A percentile compares a stretch with the other conserved stretches of the same genome.
Evolutionary conservation across 805 yeast genomes (phyloP).

Genomic region (Candida ficus): DNA sequence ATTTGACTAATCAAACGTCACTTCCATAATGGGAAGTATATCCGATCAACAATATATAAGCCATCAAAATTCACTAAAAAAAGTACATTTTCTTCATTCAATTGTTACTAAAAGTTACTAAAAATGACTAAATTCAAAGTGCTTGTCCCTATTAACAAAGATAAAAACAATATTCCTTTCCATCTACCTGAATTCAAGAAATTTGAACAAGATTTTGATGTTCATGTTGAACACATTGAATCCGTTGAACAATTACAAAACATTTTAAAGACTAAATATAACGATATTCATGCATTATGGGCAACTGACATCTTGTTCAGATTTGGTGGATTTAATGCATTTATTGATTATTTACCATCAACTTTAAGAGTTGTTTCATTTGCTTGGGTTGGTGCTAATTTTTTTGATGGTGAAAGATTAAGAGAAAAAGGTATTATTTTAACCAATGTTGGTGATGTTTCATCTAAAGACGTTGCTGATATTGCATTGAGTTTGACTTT

Average conservation of each 20-base stretch:
- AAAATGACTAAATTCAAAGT: slow-evolving; percentile 17
- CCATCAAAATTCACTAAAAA: too few species aligned
- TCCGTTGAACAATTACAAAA: slow-evolving; percentile 35
- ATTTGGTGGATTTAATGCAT: slow-evolving; percentile 37
- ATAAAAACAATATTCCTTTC: slow-evolving; percentile 41
- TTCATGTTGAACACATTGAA: slow-evolving; percentile 36
- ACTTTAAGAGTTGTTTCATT: slow-evolving; percentile 44
- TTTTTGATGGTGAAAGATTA: slow-evolving; percentile 40
- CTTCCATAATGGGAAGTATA: too few species aligned
- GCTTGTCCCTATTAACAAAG: slow-evolving; percentile 11
- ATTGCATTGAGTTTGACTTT: slow-evolving; percentile 55
- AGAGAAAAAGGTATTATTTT: slow-evolving; percentile 43
- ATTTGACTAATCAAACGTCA: too few species aligned
- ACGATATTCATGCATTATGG: slow-evolving; percentile 46
- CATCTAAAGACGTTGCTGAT: slow-evolving; percentile 71
- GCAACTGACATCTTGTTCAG: slow-evolving; percentile 50
- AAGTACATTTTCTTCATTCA: too few species aligned
- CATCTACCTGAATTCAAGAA: slow-evolving; percentile 40
- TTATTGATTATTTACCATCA: slow-evolving; percentile 41
- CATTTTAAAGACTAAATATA: slow-evolving; percentile 32
- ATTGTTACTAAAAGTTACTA: too few species aligned
- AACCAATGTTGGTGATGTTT: slow-evolving; percentile 56
- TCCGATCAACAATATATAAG: too few species aligned
- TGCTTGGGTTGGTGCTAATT: slow-evolving; percentile 59
- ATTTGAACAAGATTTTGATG: slow-evolving; percentile 35